Conservation (phyloP, 805 yeast genomes). For the Lipomyces sp. region DNA sequence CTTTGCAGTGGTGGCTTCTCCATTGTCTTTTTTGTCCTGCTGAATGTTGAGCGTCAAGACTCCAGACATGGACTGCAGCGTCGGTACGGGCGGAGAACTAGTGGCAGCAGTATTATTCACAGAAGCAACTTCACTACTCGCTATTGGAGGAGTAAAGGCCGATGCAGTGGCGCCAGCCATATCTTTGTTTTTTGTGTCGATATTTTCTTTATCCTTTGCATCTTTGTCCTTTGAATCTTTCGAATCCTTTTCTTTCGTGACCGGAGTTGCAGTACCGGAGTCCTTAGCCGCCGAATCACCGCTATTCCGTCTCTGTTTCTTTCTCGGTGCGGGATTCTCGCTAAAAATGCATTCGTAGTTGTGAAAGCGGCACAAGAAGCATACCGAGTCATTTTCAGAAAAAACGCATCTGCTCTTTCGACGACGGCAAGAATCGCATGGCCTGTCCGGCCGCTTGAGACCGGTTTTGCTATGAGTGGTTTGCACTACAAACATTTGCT, state of each 20-base stretch:
- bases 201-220: slow-evolving; percentile 1
- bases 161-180: background rate
- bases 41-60: slow-evolving; percentile 17
- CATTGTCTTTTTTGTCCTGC: slow-evolving; percentile 15
- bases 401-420: slow-evolving; percentile 38
- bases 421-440: slow-evolving; percentile 37
- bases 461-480: slow-evolving; percentile 38
- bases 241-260: slow-evolving; percentile 11
- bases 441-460: slow-evolving; percentile 37
- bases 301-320: slow-evolving; percentile 29
- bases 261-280: slow-evolving; percentile 19
- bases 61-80: slow-evolving; percentile 33
- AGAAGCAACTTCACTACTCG: slow-evolving; percentile 8
- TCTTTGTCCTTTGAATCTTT: slow-evolving; percentile 9
- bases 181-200: slow-evolving; percentile 17
- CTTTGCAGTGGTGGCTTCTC: slow-evolving; percentile 18
- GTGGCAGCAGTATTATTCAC: slow-evolving; percentile 15
- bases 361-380: slow-evolving; percentile 38
- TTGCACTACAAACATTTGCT: slow-evolving; percentile 34
- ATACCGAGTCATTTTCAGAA: slow-evolving; percentile 35
- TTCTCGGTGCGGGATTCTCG: slow-evolving; percentile 35
- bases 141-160: background rate
- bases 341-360: slow-evolving; percentile 38
- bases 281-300: slow-evolving; percentile 4
- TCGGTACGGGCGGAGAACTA: slow-evolving; percentile 26